Percentiles rank a stretch among this genome's conserved stretches.
Evolutionary conservation across 768 basidiomycete genomes (phyloP).

Genomic region (Amanita brunnescens): DNA sequence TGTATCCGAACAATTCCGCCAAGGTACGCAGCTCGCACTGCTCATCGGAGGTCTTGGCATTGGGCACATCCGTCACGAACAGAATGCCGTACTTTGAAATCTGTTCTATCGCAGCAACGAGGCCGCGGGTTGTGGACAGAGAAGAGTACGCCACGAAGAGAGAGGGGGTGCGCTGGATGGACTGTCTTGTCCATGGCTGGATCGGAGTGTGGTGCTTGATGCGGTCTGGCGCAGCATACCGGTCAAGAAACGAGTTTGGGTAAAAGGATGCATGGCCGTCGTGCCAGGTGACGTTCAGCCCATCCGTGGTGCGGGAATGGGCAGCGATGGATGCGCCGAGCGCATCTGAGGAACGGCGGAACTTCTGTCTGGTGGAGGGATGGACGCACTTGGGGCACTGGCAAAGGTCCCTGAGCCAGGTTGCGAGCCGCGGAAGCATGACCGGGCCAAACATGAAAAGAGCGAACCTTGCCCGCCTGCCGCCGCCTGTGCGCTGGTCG

Average conservation of each 20-base stretch:
- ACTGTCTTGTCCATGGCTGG: slow-evolving; percentile 36
- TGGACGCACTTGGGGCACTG: slow-evolving; percentile 67
- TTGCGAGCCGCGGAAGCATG: slow-evolving; percentile 35
- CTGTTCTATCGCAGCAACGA: slow-evolving; percentile 58
- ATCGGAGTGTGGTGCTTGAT: slow-evolving; percentile 35
- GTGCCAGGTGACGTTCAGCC: slow-evolving; percentile 35
- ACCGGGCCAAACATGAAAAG: not conserved
- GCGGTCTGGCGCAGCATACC: slow-evolving; percentile 31
- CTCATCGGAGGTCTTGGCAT: slow-evolving; percentile 44
- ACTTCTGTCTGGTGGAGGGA: slow-evolving; percentile 69
- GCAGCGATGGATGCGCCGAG: slow-evolving; percentile 25
- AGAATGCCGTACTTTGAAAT: slow-evolving; percentile 65
- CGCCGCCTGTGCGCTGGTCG: not conserved
- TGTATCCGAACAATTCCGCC: slow-evolving; percentile 60
- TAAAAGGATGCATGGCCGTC: slow-evolving; percentile 57
- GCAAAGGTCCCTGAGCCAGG: slow-evolving; percentile 85
- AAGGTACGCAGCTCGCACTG: slow-evolving; percentile 62
- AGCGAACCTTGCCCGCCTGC: not conserved
- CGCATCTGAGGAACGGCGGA: slow-evolving; percentile 63
- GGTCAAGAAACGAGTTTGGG: slow-evolving; percentile 35
- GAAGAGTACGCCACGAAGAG: slow-evolving; percentile 51
- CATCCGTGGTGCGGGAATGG: slow-evolving; percentile 8
- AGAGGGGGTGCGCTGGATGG: slow-evolving; percentile 26
- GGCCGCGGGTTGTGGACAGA: slow-evolving; percentile 33
- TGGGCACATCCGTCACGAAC: slow-evolving; percentile 65